Base-by-base conservation (phyloP, 495 filamentous ascomycete species). In the Thermochaetoides thermophila region DNA sequence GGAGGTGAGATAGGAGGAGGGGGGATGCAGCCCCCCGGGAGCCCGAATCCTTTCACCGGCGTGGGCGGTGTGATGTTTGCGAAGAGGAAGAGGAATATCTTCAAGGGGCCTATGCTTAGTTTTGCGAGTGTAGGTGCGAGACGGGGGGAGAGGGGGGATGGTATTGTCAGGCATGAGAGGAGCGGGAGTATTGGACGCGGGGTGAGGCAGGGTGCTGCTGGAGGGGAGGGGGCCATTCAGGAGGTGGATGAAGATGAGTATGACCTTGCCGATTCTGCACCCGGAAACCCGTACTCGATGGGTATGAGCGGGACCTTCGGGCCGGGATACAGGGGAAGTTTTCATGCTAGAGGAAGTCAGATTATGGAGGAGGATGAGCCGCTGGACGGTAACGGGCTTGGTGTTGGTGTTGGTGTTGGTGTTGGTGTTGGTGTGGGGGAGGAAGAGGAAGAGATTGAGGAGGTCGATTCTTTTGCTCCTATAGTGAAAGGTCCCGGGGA, bases 21-120 rank as follows among this genome's bases (percentile, higher is more conserved):
- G 13, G 42, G 47, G 9, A 45, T 43, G 31, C 50, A 55, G 20
- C 46, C 56, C 5, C 61, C 59, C 2, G 48, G 57, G 0, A 63
- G 59, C 13, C 60, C 62, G 0, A 64, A 57, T 21, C 43, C 71
- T 42, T 44, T 74, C 17, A 22, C 13, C 1, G 56, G 55, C 14
- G 67, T 49, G 4, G 67, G 64, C 5, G 80, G 78, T 17, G 68
- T 95, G 15, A 63, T 92, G 9, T 96, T 94, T 54, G 86, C 89
- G 5, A 87, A 86, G 47, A 64, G 89, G 34, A 96, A 95, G 56
- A 69, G 78, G 39, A 84, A 76, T 25, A 56, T 86, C 1, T 94
- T 96, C 56, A 89, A 91, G 50, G 91, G 89, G 0, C 89, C 91
- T 21, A 69, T 74, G 65, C 65, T 59, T 26, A 69, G 56, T 13